Base-by-base conservation (phyloP, 495 filamentous ascomycete genomes). In the Penicillium cataractarum region DNA sequence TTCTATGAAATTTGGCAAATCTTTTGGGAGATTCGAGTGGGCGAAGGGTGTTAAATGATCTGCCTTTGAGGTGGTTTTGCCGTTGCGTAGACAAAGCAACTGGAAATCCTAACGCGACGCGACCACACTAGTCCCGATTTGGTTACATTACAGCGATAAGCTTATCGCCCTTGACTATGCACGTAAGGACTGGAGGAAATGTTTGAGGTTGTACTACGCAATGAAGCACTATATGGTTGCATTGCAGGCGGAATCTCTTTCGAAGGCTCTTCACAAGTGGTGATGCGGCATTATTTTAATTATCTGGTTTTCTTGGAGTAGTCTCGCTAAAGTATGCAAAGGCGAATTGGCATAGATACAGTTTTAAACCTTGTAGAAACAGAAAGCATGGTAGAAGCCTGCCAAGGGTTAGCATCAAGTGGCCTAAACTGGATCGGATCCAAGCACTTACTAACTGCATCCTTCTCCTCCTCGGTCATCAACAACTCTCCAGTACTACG, bases 331-430 rank as follows among this genome's bases (percentile, higher is more conserved):
- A 3, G 42, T 27, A 31, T 40, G 33, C 37, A 8, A 60, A 9
- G 33, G 0, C 24, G n/a, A n/a, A 15, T 33, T 8, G 21, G 24
- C 8, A 12, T 15, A 31, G 31, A 3, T 59, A 61, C 44, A 42
- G 6, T 2, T 42, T 66, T 84, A 96, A 21, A 93, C 90, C 78
- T 96, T 94, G 75, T 97, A 94, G 75, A 97, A 97, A 75, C 92
- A 95, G 73, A 96, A 97, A 13, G 89, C 92, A 63, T 93, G 85
- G 69, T 97, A 97, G 72, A 97, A 96, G 65, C 81, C 83, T 83
- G 52, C 46, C 12, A 15, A 33, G 13, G 40, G 40, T 75, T 42
- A 76, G 65, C 24, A 56, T 2, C 0, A 9, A 50, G 32, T n/a
- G n/a, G n/a, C n/a, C n/a, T n/a, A 5, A 54, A 13, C 29, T 21